Evolutionary conservation across 345 rosid species (phyloP).

Genomic region (Rhizophora apiculata): DNA sequence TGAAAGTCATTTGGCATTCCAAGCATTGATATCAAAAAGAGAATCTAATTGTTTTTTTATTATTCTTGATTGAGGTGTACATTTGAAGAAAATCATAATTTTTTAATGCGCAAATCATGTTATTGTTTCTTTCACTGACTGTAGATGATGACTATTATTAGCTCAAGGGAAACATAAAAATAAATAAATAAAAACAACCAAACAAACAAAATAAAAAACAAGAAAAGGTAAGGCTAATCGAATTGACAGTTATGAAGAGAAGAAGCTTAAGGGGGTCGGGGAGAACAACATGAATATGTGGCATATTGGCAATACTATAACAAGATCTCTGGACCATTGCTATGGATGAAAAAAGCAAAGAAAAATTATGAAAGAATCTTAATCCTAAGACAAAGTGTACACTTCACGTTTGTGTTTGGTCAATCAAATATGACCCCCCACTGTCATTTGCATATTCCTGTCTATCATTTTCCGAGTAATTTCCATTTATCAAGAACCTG

Average conservation of each 20-base stretch:
- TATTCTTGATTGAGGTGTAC: slow-evolving; percentile 25
- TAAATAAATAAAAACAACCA: too few relatives aligned
- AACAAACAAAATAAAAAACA: too few relatives aligned
- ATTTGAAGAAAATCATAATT: neutral
- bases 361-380: slow-evolving; percentile 8
- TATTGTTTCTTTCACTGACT: neutral
- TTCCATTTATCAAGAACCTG: slow-evolving; percentile 19
- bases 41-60: slow-evolving; percentile 25
- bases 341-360: neutral
- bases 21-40: slow-evolving; percentile 9
- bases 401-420: too few relatives aligned
- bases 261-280: too few relatives aligned
- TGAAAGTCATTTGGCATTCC: slow-evolving; percentile 31
- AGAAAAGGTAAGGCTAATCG: too few relatives aligned
- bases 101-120: neutral
- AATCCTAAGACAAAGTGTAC: slow-evolving; percentile 4
- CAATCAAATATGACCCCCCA: neutral
- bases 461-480: slow-evolving; percentile 2
- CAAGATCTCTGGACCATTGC: neutral
- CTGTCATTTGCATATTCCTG: slow-evolving; percentile 9
- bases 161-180: too few relatives aligned
- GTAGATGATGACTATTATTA: too few relatives aligned
- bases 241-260: too few relatives aligned
- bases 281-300: neutral
- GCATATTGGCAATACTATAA: neutral